Evolutionary conservation across 2,329 filamentous ascomycete species (phyloP).

Genomic region (Colletotrichum scovillei): DNA sequence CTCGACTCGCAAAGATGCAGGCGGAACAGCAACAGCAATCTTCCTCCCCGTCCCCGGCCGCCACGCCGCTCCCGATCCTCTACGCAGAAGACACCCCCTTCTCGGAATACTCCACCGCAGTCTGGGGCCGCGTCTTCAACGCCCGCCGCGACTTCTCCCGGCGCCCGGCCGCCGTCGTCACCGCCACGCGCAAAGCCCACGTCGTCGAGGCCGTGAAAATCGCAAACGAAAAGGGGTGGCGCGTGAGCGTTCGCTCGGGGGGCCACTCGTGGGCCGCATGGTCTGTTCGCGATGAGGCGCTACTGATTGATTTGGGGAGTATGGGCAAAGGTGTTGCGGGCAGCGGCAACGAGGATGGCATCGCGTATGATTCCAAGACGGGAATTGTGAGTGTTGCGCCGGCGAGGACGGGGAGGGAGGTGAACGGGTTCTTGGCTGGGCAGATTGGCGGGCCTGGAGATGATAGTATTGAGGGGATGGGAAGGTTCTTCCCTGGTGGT

Average conservation of each 20-base stretch:
- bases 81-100: slow-evolving; percentile 40
- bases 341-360: slow-evolving; percentile 39
- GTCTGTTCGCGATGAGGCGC: slow-evolving; percentile 59
- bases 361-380: slow-evolving; percentile 52
- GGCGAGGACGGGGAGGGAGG: slow-evolving; percentile 56
- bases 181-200: slow-evolving; percentile 49
- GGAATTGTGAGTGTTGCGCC: slow-evolving; percentile 55
- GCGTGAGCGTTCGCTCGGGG: slow-evolving; percentile 59
- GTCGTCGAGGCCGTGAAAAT: slow-evolving; percentile 52
- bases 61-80: slow-evolving; percentile 35
- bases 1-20: neutral
- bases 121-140: slow-evolving; percentile 56
- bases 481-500: slow-evolving; percentile 62
- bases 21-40: neutral
- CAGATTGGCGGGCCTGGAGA: slow-evolving; percentile 35
- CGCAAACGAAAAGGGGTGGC: slow-evolving; percentile 45
- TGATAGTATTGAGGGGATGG: slow-evolving; percentile 36
- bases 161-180: slow-evolving; percentile 55
- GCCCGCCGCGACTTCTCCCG: slow-evolving; percentile 44
- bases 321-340: neutral
- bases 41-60: no score
- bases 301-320: slow-evolving; percentile 50
- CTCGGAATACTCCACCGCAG: slow-evolving; percentile 41
- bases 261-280: slow-evolving; percentile 62
- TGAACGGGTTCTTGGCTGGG: slow-evolving; percentile 51